Evolutionary conservation across 148 eudicot genomes (phyloP).

Genomic region (Oxyria digyna): DNA sequence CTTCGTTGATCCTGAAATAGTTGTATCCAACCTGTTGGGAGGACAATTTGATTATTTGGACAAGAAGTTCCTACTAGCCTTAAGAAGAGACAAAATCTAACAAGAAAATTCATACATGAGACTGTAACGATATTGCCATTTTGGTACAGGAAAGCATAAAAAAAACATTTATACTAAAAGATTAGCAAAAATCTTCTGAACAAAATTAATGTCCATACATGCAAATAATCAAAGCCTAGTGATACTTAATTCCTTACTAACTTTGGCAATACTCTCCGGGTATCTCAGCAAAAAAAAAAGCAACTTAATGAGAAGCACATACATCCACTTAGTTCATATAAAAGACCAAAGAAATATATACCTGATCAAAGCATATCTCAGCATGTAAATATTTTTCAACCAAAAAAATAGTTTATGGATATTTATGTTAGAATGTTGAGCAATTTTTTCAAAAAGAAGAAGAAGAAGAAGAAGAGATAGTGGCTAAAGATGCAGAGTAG

Average conservation of each 20-base stretch:
- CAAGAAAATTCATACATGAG: not conserved
- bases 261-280: not conserved
- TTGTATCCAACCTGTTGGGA: constrained; percentile 78
- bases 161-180: not conserved
- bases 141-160: not conserved
- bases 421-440: not conserved
- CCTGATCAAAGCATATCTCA: not conserved
- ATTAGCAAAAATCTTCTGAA: not conserved
- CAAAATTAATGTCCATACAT: not conserved
- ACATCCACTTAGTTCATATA: not conserved
- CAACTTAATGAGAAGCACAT: not conserved
- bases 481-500: not conserved
- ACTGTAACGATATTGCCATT: not conserved
- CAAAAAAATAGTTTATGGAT: too few relatives aligned
- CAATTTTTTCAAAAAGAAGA: not conserved
- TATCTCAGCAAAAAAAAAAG: not conserved
- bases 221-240: too few relatives aligned
- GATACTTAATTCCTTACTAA: not conserved
- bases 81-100: not conserved
- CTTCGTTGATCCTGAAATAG: constrained; percentile 82
- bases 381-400: too few relatives aligned
- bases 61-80: not conserved
- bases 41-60: not conserved
- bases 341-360: not conserved
- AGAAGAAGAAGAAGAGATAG: not conserved